Conservation (phyloP, 345 rosid genomes). For the Hypericum perforatum region DNA sequence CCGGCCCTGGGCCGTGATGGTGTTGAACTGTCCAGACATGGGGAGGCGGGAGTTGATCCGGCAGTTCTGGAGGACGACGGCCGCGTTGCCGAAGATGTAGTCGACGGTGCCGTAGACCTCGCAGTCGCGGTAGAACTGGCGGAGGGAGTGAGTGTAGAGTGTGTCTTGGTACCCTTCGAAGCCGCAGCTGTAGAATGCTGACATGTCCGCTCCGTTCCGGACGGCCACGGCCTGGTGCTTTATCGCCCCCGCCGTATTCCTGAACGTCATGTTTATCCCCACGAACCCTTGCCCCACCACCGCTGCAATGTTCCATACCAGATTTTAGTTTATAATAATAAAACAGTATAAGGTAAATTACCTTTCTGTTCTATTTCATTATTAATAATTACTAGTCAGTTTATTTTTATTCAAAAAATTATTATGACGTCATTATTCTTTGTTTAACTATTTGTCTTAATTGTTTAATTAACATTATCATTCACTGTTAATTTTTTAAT, state of each 20-base stretch:
- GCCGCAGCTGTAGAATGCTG: slow-evolving; percentile 26
- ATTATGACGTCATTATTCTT: too few species aligned
- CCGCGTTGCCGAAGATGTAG: slow-evolving; percentile 43
- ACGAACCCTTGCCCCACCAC: slow-evolving; percentile 36
- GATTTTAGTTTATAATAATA: too few species aligned
- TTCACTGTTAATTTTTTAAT: too few species aligned
- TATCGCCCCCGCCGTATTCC: slow-evolving; percentile 45
- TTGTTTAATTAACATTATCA: too few species aligned
- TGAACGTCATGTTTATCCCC: slow-evolving; percentile 38
- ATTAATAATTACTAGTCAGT: too few species aligned
- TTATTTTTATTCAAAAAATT: too few species aligned
- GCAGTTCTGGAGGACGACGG: slow-evolving; percentile 31
- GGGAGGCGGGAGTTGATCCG: slow-evolving; percentile 21
- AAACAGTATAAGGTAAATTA: too few species aligned
- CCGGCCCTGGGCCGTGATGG: slow-evolving; percentile 39
- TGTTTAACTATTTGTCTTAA: too few species aligned
- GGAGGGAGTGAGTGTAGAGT: slow-evolving; percentile 37
- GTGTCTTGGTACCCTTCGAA: slow-evolving; percentile 56
- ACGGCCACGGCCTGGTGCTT: slow-evolving; percentile 53
- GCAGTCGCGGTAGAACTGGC: slow-evolving; percentile 46
- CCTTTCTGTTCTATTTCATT: too few species aligned
- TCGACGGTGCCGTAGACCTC: slow-evolving; percentile 49
- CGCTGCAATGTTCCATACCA: slow-evolving; percentile 16
- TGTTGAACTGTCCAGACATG: slow-evolving; percentile 14
- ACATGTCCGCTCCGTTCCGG: slow-evolving; percentile 40